A percentile compares a stretch with the other conserved stretches of the same genome.
Evolutionary conservation across 2,329 filamentous ascomycete genomes (phyloP).

Genomic region (Pseudogymnoascus verrucosus): DNA sequence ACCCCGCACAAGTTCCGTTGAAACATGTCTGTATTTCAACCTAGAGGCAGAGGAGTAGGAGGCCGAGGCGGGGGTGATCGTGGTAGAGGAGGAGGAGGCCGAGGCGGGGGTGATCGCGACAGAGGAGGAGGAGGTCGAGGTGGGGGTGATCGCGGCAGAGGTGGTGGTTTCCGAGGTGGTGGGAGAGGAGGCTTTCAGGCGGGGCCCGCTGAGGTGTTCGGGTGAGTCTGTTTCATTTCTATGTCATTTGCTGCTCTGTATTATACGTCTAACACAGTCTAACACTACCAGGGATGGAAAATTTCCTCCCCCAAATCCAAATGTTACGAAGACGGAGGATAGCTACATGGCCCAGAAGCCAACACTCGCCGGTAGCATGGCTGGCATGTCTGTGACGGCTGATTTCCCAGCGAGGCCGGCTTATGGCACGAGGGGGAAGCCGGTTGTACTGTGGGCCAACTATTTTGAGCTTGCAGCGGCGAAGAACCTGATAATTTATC

Average conservation of each 20-base stretch:
- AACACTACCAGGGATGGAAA: not conserved
- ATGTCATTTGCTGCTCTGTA: not conserved
- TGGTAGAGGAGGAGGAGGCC: slow-evolving; percentile 5
- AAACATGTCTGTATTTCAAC: not conserved
- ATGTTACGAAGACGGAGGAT: slow-evolving; percentile 9
- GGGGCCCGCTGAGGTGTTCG: slow-evolving; percentile 1
- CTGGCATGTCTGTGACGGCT: slow-evolving; percentile 8
- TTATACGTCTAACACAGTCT: not conserved
- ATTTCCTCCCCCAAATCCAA: slow-evolving; percentile 10
- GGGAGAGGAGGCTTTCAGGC: not conserved
- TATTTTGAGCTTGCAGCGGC: slow-evolving; percentile 22
- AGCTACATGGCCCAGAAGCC: slow-evolving; percentile 9
- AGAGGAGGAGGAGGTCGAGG: slow-evolving; percentile 9
- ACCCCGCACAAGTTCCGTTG: not conserved
- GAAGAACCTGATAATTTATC: slow-evolving; percentile 19
- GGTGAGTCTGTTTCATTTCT: slow-evolving; percentile 10
- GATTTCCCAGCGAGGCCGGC: slow-evolving; percentile 14
- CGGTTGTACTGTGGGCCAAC: slow-evolving; percentile 25
- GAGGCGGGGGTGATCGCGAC: not conserved
- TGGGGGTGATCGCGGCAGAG: slow-evolving; percentile 2
- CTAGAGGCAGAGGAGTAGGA: slow-evolving; percentile 2
- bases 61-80: not conserved
- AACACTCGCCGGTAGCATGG: slow-evolving; percentile 1
- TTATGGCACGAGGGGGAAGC: slow-evolving; percentile 23
- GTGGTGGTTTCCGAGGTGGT: slow-evolving; percentile 7